Evolutionary conservation across 441 rosid species (phyloP).

Genomic region (Rhodomyrtus psidioides): DNA sequence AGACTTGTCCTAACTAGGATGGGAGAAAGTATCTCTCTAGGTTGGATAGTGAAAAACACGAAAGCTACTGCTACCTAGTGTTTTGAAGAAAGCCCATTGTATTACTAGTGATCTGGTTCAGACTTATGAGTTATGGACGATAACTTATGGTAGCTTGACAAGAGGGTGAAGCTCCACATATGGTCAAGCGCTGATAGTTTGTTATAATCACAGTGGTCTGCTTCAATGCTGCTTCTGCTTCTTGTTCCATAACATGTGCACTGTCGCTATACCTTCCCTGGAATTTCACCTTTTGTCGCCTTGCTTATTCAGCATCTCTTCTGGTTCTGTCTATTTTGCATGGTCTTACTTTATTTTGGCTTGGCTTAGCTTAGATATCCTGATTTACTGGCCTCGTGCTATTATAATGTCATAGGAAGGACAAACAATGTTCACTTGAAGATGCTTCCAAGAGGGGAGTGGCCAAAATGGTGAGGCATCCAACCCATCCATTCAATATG

Average conservation of each 20-base stretch:
- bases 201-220: neutral
- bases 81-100: neutral
- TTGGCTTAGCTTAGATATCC: neutral
- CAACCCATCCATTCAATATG: neutral
- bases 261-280: neutral
- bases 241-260: neutral
- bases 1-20: neutral
- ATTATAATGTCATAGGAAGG: slow-evolving; percentile 35
- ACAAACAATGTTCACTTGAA: slow-evolving; percentile 35
- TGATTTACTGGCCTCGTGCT: neutral
- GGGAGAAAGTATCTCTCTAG: neutral
- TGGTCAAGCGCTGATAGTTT: neutral
- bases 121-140: neutral
- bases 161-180: neutral
- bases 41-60: neutral
- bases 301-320: neutral
- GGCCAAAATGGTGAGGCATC: slow-evolving; percentile 79
- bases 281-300: neutral
- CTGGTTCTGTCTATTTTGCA: neutral
- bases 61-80: neutral
- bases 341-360: neutral
- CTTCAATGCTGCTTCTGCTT: neutral
- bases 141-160: neutral
- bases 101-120: neutral
- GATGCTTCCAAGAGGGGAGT: slow-evolving; percentile 75